These are phyloP conservation scores for Mayamaea pseudoterrestris DNA, from an alignment of 108 stramenopile genomes.

Conservation along the genomic window DNA sequence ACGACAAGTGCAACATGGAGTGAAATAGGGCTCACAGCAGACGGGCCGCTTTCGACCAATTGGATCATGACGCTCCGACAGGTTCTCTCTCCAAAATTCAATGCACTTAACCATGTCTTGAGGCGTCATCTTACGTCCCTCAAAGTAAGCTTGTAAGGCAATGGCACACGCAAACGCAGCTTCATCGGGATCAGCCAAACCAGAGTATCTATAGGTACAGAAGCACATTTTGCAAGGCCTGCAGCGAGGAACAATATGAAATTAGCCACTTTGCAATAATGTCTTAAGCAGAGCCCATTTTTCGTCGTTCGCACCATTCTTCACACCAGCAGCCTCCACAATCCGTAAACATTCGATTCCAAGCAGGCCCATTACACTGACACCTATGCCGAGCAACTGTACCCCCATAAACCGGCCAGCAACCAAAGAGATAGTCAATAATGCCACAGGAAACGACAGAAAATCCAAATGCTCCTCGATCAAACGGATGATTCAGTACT, in stretches of 20 bases:
- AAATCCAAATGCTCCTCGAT: conserved; percentile 44
- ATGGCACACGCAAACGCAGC: conserved; percentile 26
- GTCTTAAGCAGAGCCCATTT: background rate
- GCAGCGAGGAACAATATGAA: background rate
- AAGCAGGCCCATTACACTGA: conserved; percentile 39
- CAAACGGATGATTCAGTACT: conserved; percentile 22
- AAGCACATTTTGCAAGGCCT: conserved; percentile 22
- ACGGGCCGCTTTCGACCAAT: conserved; percentile 17
- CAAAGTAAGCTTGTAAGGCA: conserved; percentile 47
- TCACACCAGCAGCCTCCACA: conserved; percentile 52
- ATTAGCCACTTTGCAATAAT: background rate
- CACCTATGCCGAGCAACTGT: conserved; percentile 35
- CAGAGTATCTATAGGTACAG: conserved; percentile 29
- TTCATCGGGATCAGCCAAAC: conserved; percentile 33
- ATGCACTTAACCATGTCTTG: conserved; percentile 38
- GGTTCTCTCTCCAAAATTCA: conserved; percentile 28
- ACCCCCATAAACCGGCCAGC: conserved; percentile 33
- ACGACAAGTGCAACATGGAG: conserved; percentile 12
- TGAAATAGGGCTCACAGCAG: conserved; percentile 31
- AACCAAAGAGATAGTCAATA: conserved; percentile 13
- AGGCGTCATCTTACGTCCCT: conserved; percentile 22
- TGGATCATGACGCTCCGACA: conserved; percentile 29
- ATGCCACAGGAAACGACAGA: conserved; percentile 13
- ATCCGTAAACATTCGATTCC: conserved; percentile 27
- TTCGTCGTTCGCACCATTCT: conserved; percentile 21